Percentiles rank a stretch among this genome's conserved stretches.
These are phyloP conservation scores for Sisymbrium irio DNA, from an alignment of 345 rosid species.

Conservation along the genomic window DNA sequence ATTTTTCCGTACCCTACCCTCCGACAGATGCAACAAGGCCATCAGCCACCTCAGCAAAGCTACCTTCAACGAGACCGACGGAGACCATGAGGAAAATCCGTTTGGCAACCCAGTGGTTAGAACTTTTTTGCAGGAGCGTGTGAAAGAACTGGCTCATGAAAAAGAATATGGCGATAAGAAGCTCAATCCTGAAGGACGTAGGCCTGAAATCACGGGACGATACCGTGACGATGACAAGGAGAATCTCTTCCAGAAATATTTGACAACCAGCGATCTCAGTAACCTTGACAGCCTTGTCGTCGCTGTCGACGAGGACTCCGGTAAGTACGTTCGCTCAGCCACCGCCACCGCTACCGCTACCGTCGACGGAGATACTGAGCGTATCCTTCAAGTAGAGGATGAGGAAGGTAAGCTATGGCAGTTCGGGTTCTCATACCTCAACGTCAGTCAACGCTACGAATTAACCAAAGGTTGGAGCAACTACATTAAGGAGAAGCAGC, in stretches of 20 bases:
- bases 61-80: too few species aligned
- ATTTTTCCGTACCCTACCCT: too few species aligned
- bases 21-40: too few species aligned
- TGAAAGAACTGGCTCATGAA: too few species aligned
- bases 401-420: conserved; percentile 67
- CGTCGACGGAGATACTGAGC: conserved; percentile 33
- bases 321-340: conserved; percentile 48
- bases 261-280: conserved; percentile 67
- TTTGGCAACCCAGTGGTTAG: too few species aligned
- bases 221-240: conserved; percentile 39
- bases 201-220: neutral
- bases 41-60: too few species aligned
- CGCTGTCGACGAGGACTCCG: conserved; percentile 59
- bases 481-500: conserved; percentile 67
- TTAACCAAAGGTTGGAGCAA: conserved; percentile 71
- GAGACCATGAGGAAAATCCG: too few species aligned
- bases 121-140: too few species aligned
- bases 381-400: conserved; percentile 56
- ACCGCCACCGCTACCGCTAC: too few species aligned
- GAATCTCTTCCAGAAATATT: conserved; percentile 72
- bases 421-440: conserved; percentile 44
- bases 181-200: too few species aligned
- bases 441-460: conserved; percentile 64
- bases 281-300: conserved; percentile 64
- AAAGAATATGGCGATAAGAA: too few species aligned